Conservation (phyloP, 148 eudicot species). For the Agrostemma githago region DNA sequence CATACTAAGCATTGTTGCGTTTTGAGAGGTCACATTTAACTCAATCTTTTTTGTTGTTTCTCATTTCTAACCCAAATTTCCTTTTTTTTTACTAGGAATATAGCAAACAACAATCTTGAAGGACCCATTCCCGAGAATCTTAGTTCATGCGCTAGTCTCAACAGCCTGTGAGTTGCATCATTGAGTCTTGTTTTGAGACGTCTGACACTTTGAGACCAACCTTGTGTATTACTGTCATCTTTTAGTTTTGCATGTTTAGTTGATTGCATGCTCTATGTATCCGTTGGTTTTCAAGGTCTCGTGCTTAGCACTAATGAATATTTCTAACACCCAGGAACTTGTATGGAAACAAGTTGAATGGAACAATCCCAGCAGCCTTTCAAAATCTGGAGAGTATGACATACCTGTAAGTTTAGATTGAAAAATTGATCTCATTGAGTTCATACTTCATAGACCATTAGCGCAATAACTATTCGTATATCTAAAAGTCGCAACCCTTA, state of each 20-base stretch:
- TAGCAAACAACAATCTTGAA: conserved; percentile 76
- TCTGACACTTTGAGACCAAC: background rate
- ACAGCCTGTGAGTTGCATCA: conserved; percentile 69
- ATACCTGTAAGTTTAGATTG: conserved; percentile 53
- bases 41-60: conserved; percentile 1
- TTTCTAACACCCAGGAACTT: conserved; percentile 46
- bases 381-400: conserved; percentile 94
- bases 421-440: background rate
- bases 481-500: background rate
- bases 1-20: background rate
- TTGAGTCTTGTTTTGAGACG: background rate
- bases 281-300: background rate
- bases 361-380: conserved; percentile 73
- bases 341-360: conserved; percentile 78
- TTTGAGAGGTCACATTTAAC: background rate
- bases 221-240: too few relatives aligned
- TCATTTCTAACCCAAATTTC: background rate
- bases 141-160: conserved; percentile 89
- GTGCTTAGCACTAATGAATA: background rate
- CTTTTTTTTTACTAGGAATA: conserved; percentile 47
- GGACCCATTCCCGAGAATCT: conserved; percentile 84
- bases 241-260: background rate
- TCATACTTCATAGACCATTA: background rate
- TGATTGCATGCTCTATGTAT: background rate
- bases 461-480: background rate